Evolutionary conservation across 208 protist species (phyloP).

Genomic region (Acanthamoeba castellanii): DNA sequence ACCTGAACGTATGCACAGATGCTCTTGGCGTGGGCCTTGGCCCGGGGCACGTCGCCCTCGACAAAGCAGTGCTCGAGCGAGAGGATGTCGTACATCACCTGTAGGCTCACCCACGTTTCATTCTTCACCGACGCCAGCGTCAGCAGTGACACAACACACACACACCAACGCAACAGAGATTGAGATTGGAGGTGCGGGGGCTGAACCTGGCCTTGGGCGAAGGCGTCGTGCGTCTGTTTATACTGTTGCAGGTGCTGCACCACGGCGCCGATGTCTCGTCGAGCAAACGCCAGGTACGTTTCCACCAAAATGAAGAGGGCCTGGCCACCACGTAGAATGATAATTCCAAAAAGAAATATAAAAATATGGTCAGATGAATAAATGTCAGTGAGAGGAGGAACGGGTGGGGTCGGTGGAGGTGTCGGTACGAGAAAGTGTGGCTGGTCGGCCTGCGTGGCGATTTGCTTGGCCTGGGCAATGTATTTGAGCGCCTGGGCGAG

Average conservation of each 20-base stretch:
- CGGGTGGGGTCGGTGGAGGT: no score
- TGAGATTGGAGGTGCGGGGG: neutral
- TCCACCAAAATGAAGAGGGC: neutral
- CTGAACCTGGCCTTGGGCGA: neutral
- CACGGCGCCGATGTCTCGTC: neutral
- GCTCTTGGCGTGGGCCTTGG: constrained; percentile 7
- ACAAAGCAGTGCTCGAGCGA: neutral
- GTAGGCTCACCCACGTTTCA: neutral
- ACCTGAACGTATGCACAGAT: constrained; percentile 27
- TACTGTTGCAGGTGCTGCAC: neutral
- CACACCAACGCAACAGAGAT: neutral
- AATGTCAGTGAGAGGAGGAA: neutral
- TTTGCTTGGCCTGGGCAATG: neutral
- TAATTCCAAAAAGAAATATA: no score
- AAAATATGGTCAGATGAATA: no score
- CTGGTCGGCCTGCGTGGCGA: neutral
- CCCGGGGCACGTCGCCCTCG: neutral
- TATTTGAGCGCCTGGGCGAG: neutral
- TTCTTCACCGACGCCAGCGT: no score
- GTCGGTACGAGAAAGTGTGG: neutral
- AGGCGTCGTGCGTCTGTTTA: neutral
- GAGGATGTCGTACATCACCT: neutral
- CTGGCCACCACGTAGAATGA: neutral
- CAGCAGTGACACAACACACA: no score
- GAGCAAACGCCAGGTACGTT: neutral